Conservation (phyloP, 163 green algal species). For the Chlorella variabilis region DNA sequence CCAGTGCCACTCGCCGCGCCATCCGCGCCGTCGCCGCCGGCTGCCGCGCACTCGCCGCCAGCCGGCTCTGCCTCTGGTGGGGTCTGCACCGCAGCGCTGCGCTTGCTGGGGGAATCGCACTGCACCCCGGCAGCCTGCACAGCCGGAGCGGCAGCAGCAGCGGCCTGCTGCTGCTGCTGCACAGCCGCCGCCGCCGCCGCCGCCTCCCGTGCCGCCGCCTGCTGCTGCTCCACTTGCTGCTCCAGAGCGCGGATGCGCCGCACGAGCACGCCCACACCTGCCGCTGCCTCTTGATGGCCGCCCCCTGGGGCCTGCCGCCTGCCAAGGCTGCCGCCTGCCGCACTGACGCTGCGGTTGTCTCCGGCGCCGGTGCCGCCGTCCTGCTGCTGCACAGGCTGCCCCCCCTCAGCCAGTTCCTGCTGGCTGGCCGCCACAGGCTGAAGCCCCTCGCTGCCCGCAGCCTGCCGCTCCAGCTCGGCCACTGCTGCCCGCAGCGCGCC, state of each 20-base stretch:
- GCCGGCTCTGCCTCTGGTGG: too few relatives aligned
- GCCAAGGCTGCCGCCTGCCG: not conserved
- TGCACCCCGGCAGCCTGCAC: not conserved
- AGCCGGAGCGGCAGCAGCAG: not conserved
- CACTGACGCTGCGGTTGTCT: not conserved
- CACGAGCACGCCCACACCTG: not conserved
- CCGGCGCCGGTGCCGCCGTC: too few relatives aligned
- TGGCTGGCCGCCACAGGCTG: too few relatives aligned
- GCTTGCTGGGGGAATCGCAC: too few relatives aligned
- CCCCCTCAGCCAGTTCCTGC: too few relatives aligned
- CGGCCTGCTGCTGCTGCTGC: not conserved
- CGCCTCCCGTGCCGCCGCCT: not conserved
- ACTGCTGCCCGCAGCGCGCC: not conserved
- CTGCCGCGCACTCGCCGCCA: too few relatives aligned
- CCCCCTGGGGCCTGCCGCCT: not conserved
- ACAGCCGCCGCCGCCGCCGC: not conserved
- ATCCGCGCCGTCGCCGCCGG: not conserved
- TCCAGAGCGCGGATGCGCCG: not conserved
- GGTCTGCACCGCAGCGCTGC: too few relatives aligned
- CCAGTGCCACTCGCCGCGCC: too few relatives aligned
- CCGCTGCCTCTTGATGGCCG: not conserved
- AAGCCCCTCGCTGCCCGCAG: too few relatives aligned
- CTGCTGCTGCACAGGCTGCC: not conserved
- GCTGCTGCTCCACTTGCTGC: not conserved
- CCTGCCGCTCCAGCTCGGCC: not conserved